These are phyloP conservation scores for Fomitopsis schrenkii DNA, from an alignment of 1,284 basidiomycete genomes.

Conservation along the genomic window DNA sequence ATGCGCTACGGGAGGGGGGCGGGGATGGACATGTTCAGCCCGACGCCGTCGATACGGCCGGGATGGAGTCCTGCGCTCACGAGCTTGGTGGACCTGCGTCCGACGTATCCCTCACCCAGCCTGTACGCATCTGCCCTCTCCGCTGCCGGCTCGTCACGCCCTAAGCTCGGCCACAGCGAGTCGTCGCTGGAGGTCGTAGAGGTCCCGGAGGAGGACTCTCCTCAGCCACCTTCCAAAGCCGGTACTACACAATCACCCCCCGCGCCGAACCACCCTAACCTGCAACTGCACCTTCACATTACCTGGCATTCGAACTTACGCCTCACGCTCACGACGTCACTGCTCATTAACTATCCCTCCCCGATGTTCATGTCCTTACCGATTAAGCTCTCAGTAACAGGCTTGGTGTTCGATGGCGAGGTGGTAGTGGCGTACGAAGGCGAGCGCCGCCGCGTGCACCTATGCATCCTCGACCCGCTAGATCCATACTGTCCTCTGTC, in stretches of 20 bases:
- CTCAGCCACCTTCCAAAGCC: conserved; percentile 3
- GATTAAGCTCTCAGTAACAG: conserved; percentile 87
- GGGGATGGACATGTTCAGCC: conserved; percentile 50
- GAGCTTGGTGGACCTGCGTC: conserved; percentile 25
- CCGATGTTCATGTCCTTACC: conserved; percentile 95
- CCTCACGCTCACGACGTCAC: conserved; percentile 84
- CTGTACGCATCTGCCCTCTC: conserved; percentile 28
- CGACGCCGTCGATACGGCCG: conserved; percentile 46
- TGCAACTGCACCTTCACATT: conserved; percentile 73
- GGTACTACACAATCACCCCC: conserved; percentile 11
- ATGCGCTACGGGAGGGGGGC: conserved; percentile 59
- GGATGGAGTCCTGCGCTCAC: conserved; percentile 44
- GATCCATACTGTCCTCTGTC: conserved; percentile 72
- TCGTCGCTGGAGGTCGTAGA: conserved; percentile 1
- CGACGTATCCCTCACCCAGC: conserved; percentile 25
- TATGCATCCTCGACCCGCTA: conserved; percentile 84
- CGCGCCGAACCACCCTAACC: conserved; percentile 51
- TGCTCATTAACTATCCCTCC: conserved; percentile 95
- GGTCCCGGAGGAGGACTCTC: neutral
- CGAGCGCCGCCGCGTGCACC: conserved; percentile 73
- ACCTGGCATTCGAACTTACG: conserved; percentile 77
- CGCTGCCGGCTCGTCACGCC: conserved; percentile 5
- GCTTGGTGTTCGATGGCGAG: conserved; percentile 84
- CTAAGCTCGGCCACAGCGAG: conserved; percentile 4
- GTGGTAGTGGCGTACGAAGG: conserved; percentile 91